A percentile compares a stretch with the other conserved stretches of the same genome.
Conservation (phyloP, 2,329 filamentous ascomycete genomes). For the Arthrobotrys entomopaga region DNA sequence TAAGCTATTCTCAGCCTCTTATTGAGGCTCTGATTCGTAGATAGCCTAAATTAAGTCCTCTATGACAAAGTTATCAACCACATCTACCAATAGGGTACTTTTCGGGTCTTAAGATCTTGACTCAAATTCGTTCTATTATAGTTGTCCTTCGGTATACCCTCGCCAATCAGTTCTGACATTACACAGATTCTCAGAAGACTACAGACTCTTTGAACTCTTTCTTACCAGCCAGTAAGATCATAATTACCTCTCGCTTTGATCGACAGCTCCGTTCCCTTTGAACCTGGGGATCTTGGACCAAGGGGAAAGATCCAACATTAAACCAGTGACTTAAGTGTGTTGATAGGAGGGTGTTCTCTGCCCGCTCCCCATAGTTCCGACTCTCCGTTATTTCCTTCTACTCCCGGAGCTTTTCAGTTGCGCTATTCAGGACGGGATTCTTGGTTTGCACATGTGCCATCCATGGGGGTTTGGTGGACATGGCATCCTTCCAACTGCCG, state of each 20-base stretch:
- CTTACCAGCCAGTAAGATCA: slow-evolving; percentile 18
- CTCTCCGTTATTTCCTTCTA: slow-evolving; percentile 10
- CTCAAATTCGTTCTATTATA: background rate
- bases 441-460: slow-evolving; percentile 29
- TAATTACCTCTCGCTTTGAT: slow-evolving; percentile 5
- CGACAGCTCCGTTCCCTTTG: background rate
- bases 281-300: background rate
- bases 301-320: slow-evolving; percentile 26
- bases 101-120: slow-evolving; percentile 22
- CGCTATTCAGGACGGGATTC: slow-evolving; percentile 15
- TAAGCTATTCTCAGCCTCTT: slow-evolving; percentile 14
- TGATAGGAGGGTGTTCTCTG: slow-evolving; percentile 1
- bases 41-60: slow-evolving; percentile 24
- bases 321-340: slow-evolving; percentile 25
- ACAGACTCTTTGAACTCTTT: background rate
- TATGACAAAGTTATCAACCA: slow-evolving; percentile 10
- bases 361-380: slow-evolving; percentile 5
- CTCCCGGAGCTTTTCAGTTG: slow-evolving; percentile 23
- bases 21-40: slow-evolving; percentile 44
- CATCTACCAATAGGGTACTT: slow-evolving; percentile 32
- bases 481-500: slow-evolving; percentile 44
- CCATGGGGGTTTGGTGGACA: slow-evolving; percentile 36
- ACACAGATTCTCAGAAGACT: slow-evolving; percentile 17
- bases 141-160: slow-evolving; percentile 7
- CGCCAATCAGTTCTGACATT: slow-evolving; percentile 6